Conservation (phyloP, 1,284 basidiomycete genomes). For the Sanghuangporus sanghuang region DNA sequence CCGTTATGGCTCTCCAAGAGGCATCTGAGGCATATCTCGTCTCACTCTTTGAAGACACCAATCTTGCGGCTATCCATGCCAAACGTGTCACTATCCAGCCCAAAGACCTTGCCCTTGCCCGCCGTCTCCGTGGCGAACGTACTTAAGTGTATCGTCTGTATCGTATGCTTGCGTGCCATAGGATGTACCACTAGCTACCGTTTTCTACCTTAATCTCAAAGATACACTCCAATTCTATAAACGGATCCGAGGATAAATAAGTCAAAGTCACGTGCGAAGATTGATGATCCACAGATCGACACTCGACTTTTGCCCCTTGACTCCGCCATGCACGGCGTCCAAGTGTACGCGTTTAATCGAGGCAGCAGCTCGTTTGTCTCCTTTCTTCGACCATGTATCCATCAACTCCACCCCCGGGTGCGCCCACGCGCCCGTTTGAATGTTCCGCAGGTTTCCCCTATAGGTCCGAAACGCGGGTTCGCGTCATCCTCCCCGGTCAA, state of each 20-base stretch:
- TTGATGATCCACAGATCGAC: neutral
- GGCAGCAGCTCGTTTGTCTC: neutral
- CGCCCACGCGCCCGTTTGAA: neutral
- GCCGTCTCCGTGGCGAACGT: conserved; percentile 64
- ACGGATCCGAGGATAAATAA: neutral
- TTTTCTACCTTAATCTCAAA: neutral
- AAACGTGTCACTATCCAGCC: conserved; percentile 69
- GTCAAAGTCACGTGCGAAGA: neutral
- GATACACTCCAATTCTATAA: neutral
- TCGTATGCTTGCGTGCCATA: neutral
- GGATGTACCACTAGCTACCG: conserved; percentile 5
- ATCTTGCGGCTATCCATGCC: conserved; percentile 66
- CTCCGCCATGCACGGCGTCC: conserved; percentile 4
- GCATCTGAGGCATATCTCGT: conserved; percentile 76
- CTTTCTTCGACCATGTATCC: conserved; percentile 9
- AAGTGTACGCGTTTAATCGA: neutral
- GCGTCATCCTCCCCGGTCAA: conserved; percentile 18
- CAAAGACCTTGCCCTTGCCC: conserved; percentile 67
- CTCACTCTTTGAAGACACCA: conserved; percentile 69
- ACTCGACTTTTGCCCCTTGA: neutral
- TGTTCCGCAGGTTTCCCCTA: neutral
- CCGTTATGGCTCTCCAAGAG: conserved; percentile 75
- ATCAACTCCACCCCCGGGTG: neutral
- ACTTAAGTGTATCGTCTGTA: conserved; percentile 21
- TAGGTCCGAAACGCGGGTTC: neutral